phyloP scores from a whole-genome alignment of 768 basidiomycete species.

The Russula abietina region DNA sequence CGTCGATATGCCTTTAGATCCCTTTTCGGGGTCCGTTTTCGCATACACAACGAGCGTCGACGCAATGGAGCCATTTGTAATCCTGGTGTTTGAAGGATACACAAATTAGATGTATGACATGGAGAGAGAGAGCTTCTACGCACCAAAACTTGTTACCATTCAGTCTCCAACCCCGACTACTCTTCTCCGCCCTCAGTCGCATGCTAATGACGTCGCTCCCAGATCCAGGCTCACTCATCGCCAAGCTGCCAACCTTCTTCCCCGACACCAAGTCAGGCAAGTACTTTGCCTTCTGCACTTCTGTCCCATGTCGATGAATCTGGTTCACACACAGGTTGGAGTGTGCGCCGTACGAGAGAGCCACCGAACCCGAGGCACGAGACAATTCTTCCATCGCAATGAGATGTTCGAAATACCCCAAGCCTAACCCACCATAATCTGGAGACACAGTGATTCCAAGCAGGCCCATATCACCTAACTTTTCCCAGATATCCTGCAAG shows the following conservation, averaged over 20 bases:
- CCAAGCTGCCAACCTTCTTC: conserved; percentile 79
- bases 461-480: conserved; percentile 88
- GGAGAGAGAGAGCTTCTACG: conserved; percentile 24
- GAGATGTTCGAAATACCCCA: conserved; percentile 84
- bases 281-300: conserved; percentile 78
- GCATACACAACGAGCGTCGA: conserved; percentile 92
- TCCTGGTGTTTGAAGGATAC: conserved; percentile 45
- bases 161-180: conserved; percentile 67
- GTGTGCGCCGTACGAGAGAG: conserved; percentile 87
- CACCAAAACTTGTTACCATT: conserved; percentile 95
- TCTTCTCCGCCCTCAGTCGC: conserved; percentile 74
- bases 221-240: conserved; percentile 90
- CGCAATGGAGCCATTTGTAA: conserved; percentile 89
- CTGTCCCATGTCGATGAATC: conserved; percentile 79
- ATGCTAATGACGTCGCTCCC: conserved; percentile 97
- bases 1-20: conserved; percentile 85
- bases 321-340: conserved; percentile 75
- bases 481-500: conserved; percentile 77
- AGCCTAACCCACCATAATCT: conserved; percentile 72
- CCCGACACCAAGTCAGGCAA: conserved; percentile 76
- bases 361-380: conserved; percentile 84
- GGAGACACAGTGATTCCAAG: conserved; percentile 80
- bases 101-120: conserved; percentile 4
- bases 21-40: conserved; percentile 70
- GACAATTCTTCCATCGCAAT: conserved; percentile 95